phyloP scores from a whole-genome alignment of 1,139 yeast species.

The Barnettozyma hawaiiensis region DNA sequence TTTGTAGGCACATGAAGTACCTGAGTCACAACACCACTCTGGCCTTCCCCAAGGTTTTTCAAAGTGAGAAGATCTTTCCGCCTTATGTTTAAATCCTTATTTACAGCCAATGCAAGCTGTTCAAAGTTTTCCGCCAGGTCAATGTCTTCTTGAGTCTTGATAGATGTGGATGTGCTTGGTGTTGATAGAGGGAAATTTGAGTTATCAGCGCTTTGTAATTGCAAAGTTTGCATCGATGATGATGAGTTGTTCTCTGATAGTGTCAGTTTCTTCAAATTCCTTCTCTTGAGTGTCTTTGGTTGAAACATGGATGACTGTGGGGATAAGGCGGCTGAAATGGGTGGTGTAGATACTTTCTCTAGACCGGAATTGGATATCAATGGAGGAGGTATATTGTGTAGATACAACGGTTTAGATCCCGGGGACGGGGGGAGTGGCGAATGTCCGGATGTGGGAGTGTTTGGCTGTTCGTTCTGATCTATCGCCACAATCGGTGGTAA shows the following conservation, averaged over 20 bases:
- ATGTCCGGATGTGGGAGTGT: not conserved
- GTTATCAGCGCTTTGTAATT: not conserved
- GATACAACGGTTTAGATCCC: not conserved
- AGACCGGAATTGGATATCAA: not conserved
- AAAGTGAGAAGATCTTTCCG: constrained; percentile 69
- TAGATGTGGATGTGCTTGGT: constrained; percentile 11
- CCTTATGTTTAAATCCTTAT: constrained; percentile 35
- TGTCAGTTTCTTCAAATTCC: constrained; percentile 68
- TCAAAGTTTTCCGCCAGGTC: constrained; percentile 33
- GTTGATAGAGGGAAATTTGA: constrained; percentile 6
- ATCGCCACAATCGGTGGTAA: constrained; percentile 23
- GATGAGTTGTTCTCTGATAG: constrained; percentile 30
- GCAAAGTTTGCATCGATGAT: not conserved
- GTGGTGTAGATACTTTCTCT: not conserved
- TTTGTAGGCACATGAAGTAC: constrained; percentile 87
- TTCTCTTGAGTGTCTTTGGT: constrained; percentile 60
- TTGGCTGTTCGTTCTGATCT: constrained; percentile 6
- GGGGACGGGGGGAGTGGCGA: not conserved
- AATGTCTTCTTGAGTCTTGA: constrained; percentile 27
- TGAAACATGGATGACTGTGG: constrained; percentile 31
- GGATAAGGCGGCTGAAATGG: not conserved
- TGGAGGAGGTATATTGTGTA: not conserved
- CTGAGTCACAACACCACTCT: constrained; percentile 88
- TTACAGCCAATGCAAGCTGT: constrained; percentile 27
- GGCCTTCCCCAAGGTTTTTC: constrained; percentile 84